These are phyloP conservation scores for Lactarius akahatsu DNA, from an alignment of 768 basidiomycete species.

Conservation along the genomic window DNA sequence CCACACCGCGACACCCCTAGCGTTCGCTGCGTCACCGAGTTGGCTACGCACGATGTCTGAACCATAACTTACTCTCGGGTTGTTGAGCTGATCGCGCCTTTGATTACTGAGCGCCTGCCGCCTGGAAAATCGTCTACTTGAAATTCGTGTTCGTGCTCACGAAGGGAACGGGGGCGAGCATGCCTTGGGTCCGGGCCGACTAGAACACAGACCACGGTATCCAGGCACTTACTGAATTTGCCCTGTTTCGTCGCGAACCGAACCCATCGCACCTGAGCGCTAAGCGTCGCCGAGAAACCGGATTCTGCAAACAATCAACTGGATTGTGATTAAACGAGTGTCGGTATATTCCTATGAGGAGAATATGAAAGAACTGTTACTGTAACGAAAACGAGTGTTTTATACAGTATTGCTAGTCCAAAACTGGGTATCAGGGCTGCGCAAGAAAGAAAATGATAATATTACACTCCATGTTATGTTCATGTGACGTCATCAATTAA, in stretches of 20 bases:
- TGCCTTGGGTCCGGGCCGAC: too few species aligned
- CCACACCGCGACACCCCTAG: background rate
- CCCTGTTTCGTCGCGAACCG: background rate
- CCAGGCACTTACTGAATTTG: background rate
- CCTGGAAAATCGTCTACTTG: background rate
- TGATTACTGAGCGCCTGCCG: background rate
- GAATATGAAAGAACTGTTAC: background rate
- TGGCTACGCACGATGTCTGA: background rate
- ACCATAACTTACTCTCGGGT: background rate
- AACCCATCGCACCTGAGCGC: background rate
- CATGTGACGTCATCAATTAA: background rate
- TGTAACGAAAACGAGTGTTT: background rate
- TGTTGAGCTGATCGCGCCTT: background rate
- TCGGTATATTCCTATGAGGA: background rate
- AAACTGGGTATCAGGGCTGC: slow-evolving; percentile 1
- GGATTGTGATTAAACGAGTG: background rate
- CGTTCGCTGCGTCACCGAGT: background rate
- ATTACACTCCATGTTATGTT: background rate
- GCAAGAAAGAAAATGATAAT: background rate
- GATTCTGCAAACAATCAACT: background rate
- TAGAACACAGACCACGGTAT: background rate
- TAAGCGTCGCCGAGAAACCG: background rate
- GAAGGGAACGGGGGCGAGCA: too few species aligned
- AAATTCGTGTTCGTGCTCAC: background rate
- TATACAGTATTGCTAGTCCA: background rate